These are phyloP conservation scores for Camellia lanceoleosa DNA, from an alignment of 148 eudicot species.

Conservation along the genomic window DNA sequence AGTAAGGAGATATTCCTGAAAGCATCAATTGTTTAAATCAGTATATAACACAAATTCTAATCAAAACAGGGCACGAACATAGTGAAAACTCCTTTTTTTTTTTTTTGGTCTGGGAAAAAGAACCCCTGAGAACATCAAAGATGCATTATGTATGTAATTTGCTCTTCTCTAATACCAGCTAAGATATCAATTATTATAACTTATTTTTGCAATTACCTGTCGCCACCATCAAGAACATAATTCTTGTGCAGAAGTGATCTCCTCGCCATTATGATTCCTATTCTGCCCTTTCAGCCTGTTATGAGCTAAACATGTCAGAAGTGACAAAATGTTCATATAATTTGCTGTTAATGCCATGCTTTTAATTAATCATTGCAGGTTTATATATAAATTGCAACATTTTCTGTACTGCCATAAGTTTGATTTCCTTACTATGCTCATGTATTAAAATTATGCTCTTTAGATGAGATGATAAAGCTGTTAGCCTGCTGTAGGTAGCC, in stretches of 20 bases:
- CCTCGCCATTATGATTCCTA: neutral
- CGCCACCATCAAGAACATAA: neutral
- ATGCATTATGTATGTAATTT: neutral
- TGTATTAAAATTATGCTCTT: constrained; percentile 3
- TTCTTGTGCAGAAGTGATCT: neutral
- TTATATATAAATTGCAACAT: neutral
- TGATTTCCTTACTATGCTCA: neutral
- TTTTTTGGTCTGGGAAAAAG: too few species aligned
- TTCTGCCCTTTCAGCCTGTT: neutral
- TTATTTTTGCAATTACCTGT: neutral
- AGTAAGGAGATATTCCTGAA: constrained; percentile 47
- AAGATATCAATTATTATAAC: neutral
- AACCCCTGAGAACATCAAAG: neutral
- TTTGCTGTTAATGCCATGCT: neutral
- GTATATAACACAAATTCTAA: neutral
- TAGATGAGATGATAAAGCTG: constrained; percentile 35
- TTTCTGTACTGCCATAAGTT: constrained; percentile 12
- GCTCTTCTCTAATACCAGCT: neutral
- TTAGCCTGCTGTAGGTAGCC: constrained; percentile 72
- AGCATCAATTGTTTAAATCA: neutral
- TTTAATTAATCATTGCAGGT: neutral
- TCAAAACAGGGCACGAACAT: too few species aligned
- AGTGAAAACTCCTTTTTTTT: too few species aligned
- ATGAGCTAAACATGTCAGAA: neutral
- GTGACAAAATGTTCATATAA: neutral